Conservation (phyloP, 2,329 filamentous ascomycete genomes). For the Alternaria sp. region DNA sequence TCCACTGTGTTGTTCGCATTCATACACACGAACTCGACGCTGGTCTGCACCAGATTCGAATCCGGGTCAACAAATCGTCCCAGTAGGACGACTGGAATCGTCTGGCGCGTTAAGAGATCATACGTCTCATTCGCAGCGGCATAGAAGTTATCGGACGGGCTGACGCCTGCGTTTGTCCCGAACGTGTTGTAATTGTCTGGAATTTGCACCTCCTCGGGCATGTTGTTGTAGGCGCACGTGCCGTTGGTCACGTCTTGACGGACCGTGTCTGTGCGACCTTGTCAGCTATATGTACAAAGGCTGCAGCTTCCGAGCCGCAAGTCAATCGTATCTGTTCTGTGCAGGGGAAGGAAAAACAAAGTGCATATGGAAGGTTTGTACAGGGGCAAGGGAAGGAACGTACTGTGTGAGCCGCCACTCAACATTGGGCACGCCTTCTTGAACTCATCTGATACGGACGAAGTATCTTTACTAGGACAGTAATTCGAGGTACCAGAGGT, state of each 20-base stretch:
- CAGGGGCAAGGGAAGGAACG: not conserved
- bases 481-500: not conserved
- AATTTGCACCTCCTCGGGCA: slow-evolving; percentile 1
- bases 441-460: slow-evolving; percentile 2
- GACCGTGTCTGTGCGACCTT: not conserved
- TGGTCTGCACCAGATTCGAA: not conserved
- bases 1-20: not conserved
- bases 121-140: not conserved
- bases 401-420: not conserved
- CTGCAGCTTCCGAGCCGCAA: not conserved
- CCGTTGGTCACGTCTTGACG: slow-evolving; percentile 1
- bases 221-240: slow-evolving; percentile 1
- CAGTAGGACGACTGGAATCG: slow-evolving; percentile 2
- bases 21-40: slow-evolving; percentile 1
- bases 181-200: slow-evolving; percentile 3
- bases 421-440: not conserved
- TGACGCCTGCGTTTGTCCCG: not conserved
- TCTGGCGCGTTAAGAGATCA: slow-evolving; percentile 1
- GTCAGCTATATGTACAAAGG: slow-evolving; percentile 1
- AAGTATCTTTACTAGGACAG: not conserved
- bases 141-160: not conserved
- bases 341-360: not conserved
- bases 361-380: not conserved
- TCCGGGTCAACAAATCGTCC: slow-evolving; percentile 1
- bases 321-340: not conserved